Evolutionary conservation across 805 yeast genomes (phyloP), one percentile per base, ranked within the genome.

Genomic region (Suhomyces faveliae): DNA sequence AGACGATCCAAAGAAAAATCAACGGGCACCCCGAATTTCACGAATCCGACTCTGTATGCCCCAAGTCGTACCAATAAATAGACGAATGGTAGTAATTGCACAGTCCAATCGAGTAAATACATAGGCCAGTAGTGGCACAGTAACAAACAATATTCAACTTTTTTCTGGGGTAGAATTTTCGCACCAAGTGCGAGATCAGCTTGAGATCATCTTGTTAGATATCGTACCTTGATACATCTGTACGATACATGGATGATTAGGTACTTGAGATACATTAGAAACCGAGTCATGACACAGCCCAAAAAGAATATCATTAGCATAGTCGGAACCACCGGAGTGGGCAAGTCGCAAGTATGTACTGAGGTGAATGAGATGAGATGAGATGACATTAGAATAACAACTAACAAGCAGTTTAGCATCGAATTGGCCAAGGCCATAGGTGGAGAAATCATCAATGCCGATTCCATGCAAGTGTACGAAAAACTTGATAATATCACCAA

Each of bases 271-370:
- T 50, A 52, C 53, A 21, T 58, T 30, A 62, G 55, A 49, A 68
- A 64, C 47, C 46, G 54, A 39, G 43, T 61, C n/a, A 64, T 62
- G 65, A 67, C 68, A 7, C 49, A 55, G 40, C 64, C 67, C 10
- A 68, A 64, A 51, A 66, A 64, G 50, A 64, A 56, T 49, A 59
- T 88, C 4, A 75, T 87, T 22, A 81, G 89, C 12, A 79, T 88
- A 13, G 86, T 87, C 3, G 99, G 99, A 0, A 91, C 96, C 29
- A 92, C 99, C 0, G 99, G 98, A 0, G 97, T 90, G 10, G 99
- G 99, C 0, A 92, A 92, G 61, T 91, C 97, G 0, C 89, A 88
- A 56, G 76, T 81, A 58, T 29, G 73, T 67, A 35, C 20, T 2
- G 15, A 5, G 13, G 6, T 5, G 30, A 27, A 13, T 17, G 40